These are phyloP conservation scores for Zygoascus tannicola DNA, from an alignment of 805 yeast species.

Conservation along the genomic window DNA sequence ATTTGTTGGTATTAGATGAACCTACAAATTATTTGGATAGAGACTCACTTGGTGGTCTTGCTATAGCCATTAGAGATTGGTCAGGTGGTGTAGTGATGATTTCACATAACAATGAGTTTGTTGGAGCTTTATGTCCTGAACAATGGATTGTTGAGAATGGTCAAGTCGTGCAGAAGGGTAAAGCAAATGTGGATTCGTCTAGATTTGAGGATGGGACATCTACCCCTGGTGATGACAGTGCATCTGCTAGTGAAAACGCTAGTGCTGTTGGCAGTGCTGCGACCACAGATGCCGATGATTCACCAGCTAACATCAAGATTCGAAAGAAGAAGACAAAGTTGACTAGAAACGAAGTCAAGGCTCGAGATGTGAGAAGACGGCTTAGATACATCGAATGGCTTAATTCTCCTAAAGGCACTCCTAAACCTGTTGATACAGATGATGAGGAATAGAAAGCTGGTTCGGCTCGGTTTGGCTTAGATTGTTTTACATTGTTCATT, in stretches of 20 bases:
- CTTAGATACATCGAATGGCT: constrained; percentile 91
- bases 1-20: constrained; percentile 89
- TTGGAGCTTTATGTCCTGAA: constrained; percentile 95
- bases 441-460: constrained; percentile 60
- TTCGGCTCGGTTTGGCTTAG: too few species aligned
- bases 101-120: constrained; percentile 94
- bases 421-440: constrained; percentile 87
- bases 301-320: constrained; percentile 94
- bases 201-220: constrained; percentile 73
- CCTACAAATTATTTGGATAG: constrained; percentile 98
- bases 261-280: constrained; percentile 1
- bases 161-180: constrained; percentile 74
- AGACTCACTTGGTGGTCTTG: constrained; percentile 95
- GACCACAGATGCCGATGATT: constrained; percentile 51
- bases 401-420: constrained; percentile 95
- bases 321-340: constrained; percentile 90
- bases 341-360: constrained; percentile 93
- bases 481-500: too few species aligned
- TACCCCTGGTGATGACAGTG: constrained; percentile 30
- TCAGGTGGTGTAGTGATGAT: constrained; percentile 97
- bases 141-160: constrained; percentile 98
- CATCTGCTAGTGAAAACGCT: constrained; percentile 26
- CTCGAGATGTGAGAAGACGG: constrained; percentile 88
- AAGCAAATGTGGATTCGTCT: constrained; percentile 59
- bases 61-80: constrained; percentile 97